These are phyloP conservation scores for Penicillium bialowiezense DNA, from an alignment of 495 filamentous ascomycete genomes.

Conservation along the genomic window DNA sequence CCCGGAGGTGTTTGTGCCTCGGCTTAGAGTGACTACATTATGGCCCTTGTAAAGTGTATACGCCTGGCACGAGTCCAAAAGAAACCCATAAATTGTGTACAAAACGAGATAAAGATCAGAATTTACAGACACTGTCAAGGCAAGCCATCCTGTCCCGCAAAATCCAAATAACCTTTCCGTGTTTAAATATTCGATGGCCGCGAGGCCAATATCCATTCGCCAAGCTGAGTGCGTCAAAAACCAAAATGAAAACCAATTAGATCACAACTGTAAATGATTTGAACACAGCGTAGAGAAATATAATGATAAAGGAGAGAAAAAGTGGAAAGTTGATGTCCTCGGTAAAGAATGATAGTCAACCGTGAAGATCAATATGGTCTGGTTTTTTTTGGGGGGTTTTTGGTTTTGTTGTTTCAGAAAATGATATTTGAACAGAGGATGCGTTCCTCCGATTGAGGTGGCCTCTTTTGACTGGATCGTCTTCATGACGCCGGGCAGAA, in stretches of 20 bases:
- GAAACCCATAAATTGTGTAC: conserved; percentile 23
- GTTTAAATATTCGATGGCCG: background rate
- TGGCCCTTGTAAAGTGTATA: too few species aligned
- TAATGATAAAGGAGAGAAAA: background rate
- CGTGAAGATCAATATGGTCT: background rate
- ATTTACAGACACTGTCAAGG: conserved; percentile 7
- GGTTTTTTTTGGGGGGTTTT: background rate
- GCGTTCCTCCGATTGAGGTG: background rate
- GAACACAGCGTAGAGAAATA: background rate
- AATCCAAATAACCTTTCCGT: background rate
- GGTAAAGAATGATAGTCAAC: conserved; percentile 1
- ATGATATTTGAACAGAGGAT: too few species aligned
- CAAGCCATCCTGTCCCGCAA: conserved; percentile 14
- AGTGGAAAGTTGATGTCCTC: background rate
- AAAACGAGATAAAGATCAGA: background rate
- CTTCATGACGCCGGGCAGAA: conserved; percentile 24
- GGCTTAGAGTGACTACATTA: too few species aligned
- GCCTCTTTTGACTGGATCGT: conserved; percentile 16
- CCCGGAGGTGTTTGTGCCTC: too few species aligned
- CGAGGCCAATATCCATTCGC: conserved; percentile 17
- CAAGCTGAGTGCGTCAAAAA: conserved; percentile 8
- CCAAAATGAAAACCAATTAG: background rate
- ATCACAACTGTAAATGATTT: background rate
- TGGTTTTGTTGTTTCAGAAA: too few species aligned
- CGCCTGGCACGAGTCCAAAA: too few species aligned